Percentiles rank a stretch among this genome's conserved stretches.
Conservation (phyloP, 768 basidiomycete species). For the Omphalotus guepiniiformis region DNA sequence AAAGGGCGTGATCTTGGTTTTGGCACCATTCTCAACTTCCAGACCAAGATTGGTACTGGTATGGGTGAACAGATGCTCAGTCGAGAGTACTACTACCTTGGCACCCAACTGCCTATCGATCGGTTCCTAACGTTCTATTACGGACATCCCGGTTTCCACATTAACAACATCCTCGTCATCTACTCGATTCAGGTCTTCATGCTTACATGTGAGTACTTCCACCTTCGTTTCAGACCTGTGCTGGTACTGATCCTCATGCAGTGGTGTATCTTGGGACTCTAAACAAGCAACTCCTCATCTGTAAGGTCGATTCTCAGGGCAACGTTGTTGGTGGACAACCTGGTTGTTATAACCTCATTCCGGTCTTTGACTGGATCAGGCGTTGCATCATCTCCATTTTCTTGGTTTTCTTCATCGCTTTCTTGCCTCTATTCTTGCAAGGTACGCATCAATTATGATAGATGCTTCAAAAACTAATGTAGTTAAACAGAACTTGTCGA, state of each 20-base stretch:
- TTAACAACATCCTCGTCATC: constrained; percentile 99
- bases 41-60: constrained; percentile 99
- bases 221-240: constrained; percentile 5
- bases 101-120: constrained; percentile 96
- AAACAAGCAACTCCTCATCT: constrained; percentile 89
- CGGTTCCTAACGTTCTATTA: constrained; percentile 99
- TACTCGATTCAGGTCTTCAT: constrained; percentile 98
- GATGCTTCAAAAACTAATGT: background rate
- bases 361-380: constrained; percentile 97
- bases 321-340: constrained; percentile 81
- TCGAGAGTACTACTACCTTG: constrained; percentile 98
- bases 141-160: constrained; percentile 98
- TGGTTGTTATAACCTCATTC: constrained; percentile 94
- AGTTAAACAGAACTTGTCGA: constrained; percentile 78
- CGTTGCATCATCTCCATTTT: constrained; percentile 97
- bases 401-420: constrained; percentile 98
- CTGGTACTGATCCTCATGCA: constrained; percentile 24
- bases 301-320: constrained; percentile 75
- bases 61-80: constrained; percentile 99
- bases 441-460: constrained; percentile 43
- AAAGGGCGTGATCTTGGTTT: constrained; percentile 99
- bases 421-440: constrained; percentile 94
- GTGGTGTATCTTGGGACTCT: constrained; percentile 95
- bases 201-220: constrained; percentile 69
- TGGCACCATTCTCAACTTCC: constrained; percentile 98